These are phyloP conservation scores for Collybiopsis confluens DNA, from an alignment of 768 basidiomycete species.

Conservation along the genomic window DNA sequence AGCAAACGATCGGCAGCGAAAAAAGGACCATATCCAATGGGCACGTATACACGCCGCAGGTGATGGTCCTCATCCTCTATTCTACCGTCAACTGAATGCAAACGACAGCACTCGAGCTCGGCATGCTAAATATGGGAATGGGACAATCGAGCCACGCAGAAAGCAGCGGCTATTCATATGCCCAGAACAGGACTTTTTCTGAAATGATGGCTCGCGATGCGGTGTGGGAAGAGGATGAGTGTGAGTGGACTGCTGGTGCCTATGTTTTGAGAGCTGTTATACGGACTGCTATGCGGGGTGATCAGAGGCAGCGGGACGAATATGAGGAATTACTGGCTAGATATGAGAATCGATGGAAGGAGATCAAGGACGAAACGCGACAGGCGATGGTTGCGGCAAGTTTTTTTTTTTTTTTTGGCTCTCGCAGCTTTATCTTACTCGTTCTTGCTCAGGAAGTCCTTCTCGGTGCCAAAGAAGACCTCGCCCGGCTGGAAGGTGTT, in stretches of 20 bases:
- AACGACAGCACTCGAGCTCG: constrained; percentile 46
- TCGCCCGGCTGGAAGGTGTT: constrained; percentile 36
- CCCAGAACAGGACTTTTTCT: constrained; percentile 44
- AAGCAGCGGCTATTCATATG: constrained; percentile 38
- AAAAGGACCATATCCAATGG: constrained; percentile 66
- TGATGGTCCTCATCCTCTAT: too few relatives aligned
- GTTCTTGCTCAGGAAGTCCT: constrained; percentile 41
- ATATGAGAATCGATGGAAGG: constrained; percentile 67
- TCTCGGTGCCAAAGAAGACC: constrained; percentile 49
- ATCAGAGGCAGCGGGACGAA: constrained; percentile 43
- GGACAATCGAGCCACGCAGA: constrained; percentile 36
- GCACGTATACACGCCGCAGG: constrained; percentile 57
- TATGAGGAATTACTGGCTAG: constrained; percentile 51
- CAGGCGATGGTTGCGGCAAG: constrained; percentile 58
- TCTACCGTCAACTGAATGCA: too few relatives aligned
- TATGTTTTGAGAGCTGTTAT: constrained; percentile 56
- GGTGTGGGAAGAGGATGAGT: constrained; percentile 63
- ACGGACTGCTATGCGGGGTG: constrained; percentile 44
- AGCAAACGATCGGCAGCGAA: constrained; percentile 52
- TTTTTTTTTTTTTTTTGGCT: background rate
- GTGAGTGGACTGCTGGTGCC: constrained; percentile 66
- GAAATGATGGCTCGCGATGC: constrained; percentile 62
- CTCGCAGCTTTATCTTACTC: background rate
- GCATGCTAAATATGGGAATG: constrained; percentile 40
- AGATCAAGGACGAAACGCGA: constrained; percentile 63